A percentile compares a stretch with the other conserved stretches of the same genome.
Evolutionary conservation across 2,329 filamentous ascomycete species (phyloP).

Genomic region (Fusarium luffae): DNA sequence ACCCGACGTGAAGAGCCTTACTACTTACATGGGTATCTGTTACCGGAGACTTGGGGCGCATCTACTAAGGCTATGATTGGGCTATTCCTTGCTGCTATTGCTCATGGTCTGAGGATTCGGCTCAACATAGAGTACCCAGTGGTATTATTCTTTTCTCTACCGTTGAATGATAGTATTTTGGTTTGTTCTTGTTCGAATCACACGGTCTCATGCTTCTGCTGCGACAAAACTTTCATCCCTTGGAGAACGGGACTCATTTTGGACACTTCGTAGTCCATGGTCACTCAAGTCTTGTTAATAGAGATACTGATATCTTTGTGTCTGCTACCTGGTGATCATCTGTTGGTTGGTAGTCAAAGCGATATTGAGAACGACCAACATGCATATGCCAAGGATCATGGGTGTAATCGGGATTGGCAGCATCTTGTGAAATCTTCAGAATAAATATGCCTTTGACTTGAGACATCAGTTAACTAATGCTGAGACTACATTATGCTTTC

Average conservation of each 20-base stretch:
- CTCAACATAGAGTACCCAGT: not conserved
- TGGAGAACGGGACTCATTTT: not conserved
- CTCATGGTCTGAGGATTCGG: not conserved
- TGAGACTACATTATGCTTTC: too few relatives aligned
- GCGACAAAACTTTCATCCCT: not conserved
- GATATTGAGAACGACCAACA: not conserved
- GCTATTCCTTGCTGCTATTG: not conserved
- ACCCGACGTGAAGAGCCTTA: not conserved
- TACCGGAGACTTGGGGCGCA: constrained; percentile 5
- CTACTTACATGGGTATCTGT: not conserved
- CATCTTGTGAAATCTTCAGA: not conserved
- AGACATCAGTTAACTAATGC: not conserved
- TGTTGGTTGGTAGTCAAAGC: not conserved
- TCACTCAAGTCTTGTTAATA: not conserved
- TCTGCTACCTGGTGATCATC: too few relatives aligned
- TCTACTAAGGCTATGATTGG: not conserved
- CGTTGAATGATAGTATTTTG: not conserved
- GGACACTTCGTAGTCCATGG: not conserved
- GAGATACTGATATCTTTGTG: not conserved
- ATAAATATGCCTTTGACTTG: not conserved
- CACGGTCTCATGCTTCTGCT: not conserved
- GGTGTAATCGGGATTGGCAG: not conserved
- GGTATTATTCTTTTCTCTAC: not conserved
- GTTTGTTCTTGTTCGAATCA: not conserved
- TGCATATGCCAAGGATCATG: not conserved